Percentiles rank a stretch among this genome's conserved stretches.
Conservation (phyloP, 2,329 filamentous ascomycete genomes). For the Lasiodiplodia citricola region DNA sequence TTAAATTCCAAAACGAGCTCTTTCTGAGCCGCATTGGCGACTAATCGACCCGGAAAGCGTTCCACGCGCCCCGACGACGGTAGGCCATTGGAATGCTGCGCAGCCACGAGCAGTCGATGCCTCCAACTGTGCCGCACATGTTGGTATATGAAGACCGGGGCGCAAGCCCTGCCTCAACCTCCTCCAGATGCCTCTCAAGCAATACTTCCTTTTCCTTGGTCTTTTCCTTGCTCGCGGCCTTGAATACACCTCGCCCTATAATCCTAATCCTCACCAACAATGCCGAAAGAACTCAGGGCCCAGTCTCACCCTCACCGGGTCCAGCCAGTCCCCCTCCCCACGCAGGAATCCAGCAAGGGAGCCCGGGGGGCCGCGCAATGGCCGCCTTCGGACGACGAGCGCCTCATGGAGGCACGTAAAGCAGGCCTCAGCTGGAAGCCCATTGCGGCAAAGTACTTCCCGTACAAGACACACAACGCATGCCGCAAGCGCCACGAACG, state of each 20-base stretch:
- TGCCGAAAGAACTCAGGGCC: constrained; percentile 52
- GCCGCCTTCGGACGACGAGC: constrained; percentile 75
- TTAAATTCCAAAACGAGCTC: constrained; percentile 33
- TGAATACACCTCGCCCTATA: constrained; percentile 1
- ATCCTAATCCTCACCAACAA: constrained; percentile 32
- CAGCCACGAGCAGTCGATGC: constrained; percentile 22
- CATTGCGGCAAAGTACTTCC: constrained; percentile 78
- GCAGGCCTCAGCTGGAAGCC: constrained; percentile 83
- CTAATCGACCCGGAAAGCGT: constrained; percentile 47
- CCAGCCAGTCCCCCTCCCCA: constrained; percentile 40
- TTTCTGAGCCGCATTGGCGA: constrained; percentile 42
- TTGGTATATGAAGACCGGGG: constrained; percentile 23
- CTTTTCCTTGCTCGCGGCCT: constrained; percentile 16
- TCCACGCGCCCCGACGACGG: constrained; percentile 46
- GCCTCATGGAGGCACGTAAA: constrained; percentile 72
- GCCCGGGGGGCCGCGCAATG: constrained; percentile 58
- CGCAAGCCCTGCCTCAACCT: constrained; percentile 2
- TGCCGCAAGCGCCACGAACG: constrained; percentile 90
- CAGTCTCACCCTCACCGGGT: constrained; percentile 36
- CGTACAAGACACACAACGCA: constrained; percentile 76
- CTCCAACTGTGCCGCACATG: constrained; percentile 21
- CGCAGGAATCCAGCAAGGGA: constrained; percentile 33
- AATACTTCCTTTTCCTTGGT: constrained; percentile 15
- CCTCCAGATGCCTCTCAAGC: constrained; percentile 13
- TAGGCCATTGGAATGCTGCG: constrained; percentile 32